These are phyloP conservation scores for Neospermospora avenae DNA, from an alignment of 2,329 filamentous ascomycete species.

Conservation along the genomic window DNA sequence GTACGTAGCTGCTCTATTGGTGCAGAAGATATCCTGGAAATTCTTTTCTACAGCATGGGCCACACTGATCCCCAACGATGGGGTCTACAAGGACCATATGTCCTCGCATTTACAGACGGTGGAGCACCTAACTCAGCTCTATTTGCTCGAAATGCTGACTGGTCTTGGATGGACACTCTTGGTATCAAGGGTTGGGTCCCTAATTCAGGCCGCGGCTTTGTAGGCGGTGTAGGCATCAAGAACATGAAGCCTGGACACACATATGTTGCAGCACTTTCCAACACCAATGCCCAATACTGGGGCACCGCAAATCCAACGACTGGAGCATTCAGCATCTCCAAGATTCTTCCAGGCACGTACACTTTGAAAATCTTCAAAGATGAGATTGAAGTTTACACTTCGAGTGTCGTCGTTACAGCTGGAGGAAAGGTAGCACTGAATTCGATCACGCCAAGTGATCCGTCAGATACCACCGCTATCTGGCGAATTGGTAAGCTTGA, in stretches of 20 bases:
- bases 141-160: conserved; percentile 13
- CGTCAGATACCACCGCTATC: conserved; percentile 34
- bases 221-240: conserved; percentile 15
- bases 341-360: conserved; percentile 66
- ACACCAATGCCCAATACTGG: conserved; percentile 63
- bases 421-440: conserved; percentile 39
- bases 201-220: conserved; percentile 6
- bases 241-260: conserved; percentile 16
- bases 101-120: conserved; percentile 40
- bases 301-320: conserved; percentile 47
- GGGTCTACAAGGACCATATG: conserved; percentile 41
- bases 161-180: conserved; percentile 19
- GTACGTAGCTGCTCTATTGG: conserved; percentile 12
- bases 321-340: conserved; percentile 59
- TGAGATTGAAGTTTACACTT: conserved; percentile 52
- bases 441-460: conserved; percentile 28
- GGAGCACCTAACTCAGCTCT: conserved; percentile 35
- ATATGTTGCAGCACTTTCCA: conserved; percentile 40
- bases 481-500: conserved; percentile 35
- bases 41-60: conserved; percentile 44
- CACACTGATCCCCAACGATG: conserved; percentile 42
- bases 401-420: conserved; percentile 47
- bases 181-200: conserved; percentile 15
- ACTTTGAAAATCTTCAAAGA: conserved; percentile 64
- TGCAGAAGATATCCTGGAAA: conserved; percentile 42